These are phyloP conservation scores for Coemansia sp. DNA, from an alignment of 192 early-diverging fungal genomes.

Conservation along the genomic window DNA sequence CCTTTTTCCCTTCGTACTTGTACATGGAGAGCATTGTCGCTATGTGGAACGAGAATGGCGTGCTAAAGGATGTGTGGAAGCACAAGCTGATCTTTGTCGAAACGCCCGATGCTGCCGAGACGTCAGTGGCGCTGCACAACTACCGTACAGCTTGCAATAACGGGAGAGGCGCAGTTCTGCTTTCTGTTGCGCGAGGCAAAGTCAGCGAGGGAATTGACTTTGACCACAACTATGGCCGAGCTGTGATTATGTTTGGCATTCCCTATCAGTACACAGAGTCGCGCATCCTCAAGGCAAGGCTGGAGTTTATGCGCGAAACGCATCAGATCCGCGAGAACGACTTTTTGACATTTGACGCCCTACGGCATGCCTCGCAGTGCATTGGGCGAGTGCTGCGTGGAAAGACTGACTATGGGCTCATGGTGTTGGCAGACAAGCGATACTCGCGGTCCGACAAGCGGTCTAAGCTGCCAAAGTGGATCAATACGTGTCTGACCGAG, in stretches of 20 bases:
- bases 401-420: constrained; percentile 98
- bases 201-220: constrained; percentile 99
- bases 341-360: constrained; percentile 98
- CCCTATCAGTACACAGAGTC: constrained; percentile 99
- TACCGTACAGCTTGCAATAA: constrained; percentile 95
- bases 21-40: constrained; percentile 99
- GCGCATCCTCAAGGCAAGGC: constrained; percentile 88
- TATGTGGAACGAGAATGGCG: constrained; percentile 98
- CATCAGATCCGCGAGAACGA: constrained; percentile 96
- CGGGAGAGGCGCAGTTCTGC: constrained; percentile 93
- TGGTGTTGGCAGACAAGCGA: constrained; percentile 98
- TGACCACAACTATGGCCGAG: constrained; percentile 98
- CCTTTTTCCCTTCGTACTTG: constrained; percentile 97
- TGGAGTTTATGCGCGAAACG: constrained; percentile 94
- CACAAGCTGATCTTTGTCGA: constrained; percentile 99
- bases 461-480: constrained; percentile 96
- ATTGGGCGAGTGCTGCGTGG: constrained; percentile 96
- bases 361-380: constrained; percentile 99
- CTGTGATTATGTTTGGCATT: constrained; percentile 99
- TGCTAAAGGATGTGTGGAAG: constrained; percentile 92
- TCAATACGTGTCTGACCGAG: constrained; percentile 84
- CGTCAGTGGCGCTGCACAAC: constrained; percentile 90
- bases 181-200: constrained; percentile 98
- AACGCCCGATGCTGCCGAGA: constrained; percentile 98
- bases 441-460: constrained; percentile 94